A percentile compares a stretch with the other conserved stretches of the same genome.
Evolutionary conservation across 1,284 basidiomycete species (phyloP).

Genomic region (Ganoderma lucidum): DNA sequence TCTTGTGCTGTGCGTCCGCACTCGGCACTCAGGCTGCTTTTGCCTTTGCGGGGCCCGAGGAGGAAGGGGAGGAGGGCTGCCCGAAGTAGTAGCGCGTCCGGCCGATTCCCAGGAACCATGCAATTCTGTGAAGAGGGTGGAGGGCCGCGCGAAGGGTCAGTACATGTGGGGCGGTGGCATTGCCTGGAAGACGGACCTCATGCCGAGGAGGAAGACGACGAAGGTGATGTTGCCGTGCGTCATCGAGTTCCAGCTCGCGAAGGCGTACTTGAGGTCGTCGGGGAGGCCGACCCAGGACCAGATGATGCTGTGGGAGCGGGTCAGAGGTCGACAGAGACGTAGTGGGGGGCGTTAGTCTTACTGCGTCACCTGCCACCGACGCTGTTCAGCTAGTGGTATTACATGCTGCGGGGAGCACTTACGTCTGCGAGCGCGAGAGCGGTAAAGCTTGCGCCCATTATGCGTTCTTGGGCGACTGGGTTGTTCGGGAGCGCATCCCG

Average conservation of each 20-base stretch:
- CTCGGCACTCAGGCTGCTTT: constrained; percentile 13
- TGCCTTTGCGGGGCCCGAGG: not conserved
- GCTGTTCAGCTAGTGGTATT: not conserved
- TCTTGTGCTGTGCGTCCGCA: not conserved
- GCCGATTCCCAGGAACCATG: constrained; percentile 74
- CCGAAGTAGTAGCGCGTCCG: constrained; percentile 55
- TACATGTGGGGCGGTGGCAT: not conserved
- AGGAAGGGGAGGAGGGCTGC: constrained; percentile 15
- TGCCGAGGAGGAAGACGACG: constrained; percentile 60
- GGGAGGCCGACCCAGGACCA: constrained; percentile 68
- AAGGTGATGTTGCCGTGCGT: constrained; percentile 81
- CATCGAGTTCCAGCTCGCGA: constrained; percentile 69
- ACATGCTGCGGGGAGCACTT: constrained; percentile 39
- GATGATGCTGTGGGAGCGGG: constrained; percentile 53
- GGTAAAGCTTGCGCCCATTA: constrained; percentile 68
- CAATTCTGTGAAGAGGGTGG: constrained; percentile 48
- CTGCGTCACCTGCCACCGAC: constrained; percentile 59
- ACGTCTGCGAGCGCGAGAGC: constrained; percentile 80
- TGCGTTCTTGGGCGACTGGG: constrained; percentile 71
- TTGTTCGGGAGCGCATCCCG: constrained; percentile 67
- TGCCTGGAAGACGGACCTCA: constrained; percentile 52
- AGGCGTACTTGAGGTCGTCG: constrained; percentile 56
- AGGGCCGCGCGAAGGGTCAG: not conserved
- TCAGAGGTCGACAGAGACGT: not conserved
- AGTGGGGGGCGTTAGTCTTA: constrained; percentile 46